These are phyloP conservation scores for Guadua angustifolia DNA, from an alignment of 176 grass and related monocot species.

Conservation along the genomic window DNA sequence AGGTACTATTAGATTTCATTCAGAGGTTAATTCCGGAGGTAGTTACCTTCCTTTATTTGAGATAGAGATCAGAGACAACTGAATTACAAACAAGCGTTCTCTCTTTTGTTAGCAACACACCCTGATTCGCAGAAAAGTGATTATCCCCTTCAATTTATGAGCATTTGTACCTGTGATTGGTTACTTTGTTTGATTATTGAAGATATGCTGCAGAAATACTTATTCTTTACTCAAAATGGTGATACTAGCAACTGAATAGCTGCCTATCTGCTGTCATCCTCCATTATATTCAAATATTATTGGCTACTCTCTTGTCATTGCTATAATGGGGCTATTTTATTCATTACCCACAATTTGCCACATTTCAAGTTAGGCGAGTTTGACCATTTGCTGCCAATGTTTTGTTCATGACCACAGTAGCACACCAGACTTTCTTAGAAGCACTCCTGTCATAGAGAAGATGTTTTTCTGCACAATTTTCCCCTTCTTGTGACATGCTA, in stretches of 20 bases:
- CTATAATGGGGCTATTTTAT: neutral
- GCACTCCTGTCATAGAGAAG: neutral
- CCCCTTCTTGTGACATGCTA: neutral
- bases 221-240: conserved; percentile 5
- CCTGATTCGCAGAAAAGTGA: neutral
- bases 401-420: neutral
- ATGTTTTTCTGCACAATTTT: neutral
- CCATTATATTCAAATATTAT: conserved; percentile 8
- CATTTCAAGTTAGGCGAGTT: neutral
- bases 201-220: neutral
- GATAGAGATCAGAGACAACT: conserved; percentile 12
- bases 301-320: neutral
- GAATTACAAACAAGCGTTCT: neutral
- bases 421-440: neutral
- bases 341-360: neutral
- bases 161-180: neutral
- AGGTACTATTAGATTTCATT: conserved; percentile 50
- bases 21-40: neutral
- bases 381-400: neutral
- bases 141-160: neutral
- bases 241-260: neutral
- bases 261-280: neutral
- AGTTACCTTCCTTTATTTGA: neutral
- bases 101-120: neutral
- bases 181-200: conserved; percentile 21